These are phyloP conservation scores for Colletotrichum musicola DNA, from an alignment of 2,329 filamentous ascomycete genomes.

Conservation along the genomic window DNA sequence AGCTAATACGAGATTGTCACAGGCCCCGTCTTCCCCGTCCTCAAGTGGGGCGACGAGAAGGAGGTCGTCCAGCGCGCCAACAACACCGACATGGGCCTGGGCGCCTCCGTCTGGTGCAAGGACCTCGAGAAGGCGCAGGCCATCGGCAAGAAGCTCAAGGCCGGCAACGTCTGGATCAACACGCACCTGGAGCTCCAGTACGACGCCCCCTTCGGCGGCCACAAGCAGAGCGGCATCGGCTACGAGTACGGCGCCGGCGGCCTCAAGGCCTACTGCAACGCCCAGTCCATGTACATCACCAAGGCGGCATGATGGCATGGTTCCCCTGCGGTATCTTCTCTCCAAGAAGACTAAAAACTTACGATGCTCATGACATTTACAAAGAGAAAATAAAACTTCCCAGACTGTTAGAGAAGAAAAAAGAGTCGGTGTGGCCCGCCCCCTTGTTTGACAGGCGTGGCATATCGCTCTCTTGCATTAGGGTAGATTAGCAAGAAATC, in stretches of 20 bases:
- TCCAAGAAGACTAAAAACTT: conserved; percentile 1
- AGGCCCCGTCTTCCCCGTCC: conserved; percentile 73
- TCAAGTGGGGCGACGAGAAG: conserved; percentile 71
- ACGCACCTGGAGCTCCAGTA: conserved; percentile 61
- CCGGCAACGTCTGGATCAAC: conserved; percentile 74
- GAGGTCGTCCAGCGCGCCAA: conserved; percentile 71
- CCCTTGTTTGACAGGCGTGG: no score
- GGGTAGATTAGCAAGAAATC: no score
- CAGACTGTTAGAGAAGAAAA: no score
- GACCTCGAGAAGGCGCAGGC: conserved; percentile 63
- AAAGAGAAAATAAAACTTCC: no score
- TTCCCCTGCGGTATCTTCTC: neutral
- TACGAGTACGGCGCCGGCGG: conserved; percentile 56
- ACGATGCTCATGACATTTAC: no score
- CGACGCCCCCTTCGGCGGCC: conserved; percentile 55
- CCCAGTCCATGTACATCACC: conserved; percentile 34
- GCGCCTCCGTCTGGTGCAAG: conserved; percentile 70
- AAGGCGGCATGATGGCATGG: conserved; percentile 26
- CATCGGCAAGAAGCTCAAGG: conserved; percentile 67
- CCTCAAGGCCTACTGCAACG: conserved; percentile 50
- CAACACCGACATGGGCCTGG: conserved; percentile 63
- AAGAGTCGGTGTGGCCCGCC: no score
- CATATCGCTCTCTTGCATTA: no score
- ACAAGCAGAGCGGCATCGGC: conserved; percentile 59
- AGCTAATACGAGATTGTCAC: neutral